Percentiles rank a stretch among this genome's conserved stretches.
Evolutionary conservation across 441 rosid species (phyloP).

Genomic region (Erodium moschatum): DNA sequence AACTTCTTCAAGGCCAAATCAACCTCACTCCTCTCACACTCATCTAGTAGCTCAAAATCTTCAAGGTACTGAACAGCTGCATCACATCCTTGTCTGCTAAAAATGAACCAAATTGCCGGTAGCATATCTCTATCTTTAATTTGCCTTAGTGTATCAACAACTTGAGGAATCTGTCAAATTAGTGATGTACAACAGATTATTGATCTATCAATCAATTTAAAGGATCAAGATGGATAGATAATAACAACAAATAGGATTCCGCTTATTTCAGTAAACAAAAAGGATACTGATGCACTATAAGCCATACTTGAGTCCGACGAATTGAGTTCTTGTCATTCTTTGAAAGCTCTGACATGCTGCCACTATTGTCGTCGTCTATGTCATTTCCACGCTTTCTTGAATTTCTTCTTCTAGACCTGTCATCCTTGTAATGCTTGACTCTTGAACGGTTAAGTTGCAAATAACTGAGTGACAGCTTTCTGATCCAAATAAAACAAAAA

Average conservation of each 20-base stretch:
- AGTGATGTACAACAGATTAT: slow-evolving; percentile 15
- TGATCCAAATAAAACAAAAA: slow-evolving; percentile 31
- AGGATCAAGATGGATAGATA: background rate
- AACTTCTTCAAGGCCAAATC: slow-evolving; percentile 80
- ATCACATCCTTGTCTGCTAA: slow-evolving; percentile 89
- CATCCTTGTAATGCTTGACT: slow-evolving; percentile 46
- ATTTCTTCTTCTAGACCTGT: slow-evolving; percentile 54
- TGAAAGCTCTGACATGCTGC: slow-evolving; percentile 48
- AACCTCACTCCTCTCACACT: slow-evolving; percentile 70
- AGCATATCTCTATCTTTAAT: slow-evolving; percentile 69
- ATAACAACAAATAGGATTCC: too few relatives aligned
- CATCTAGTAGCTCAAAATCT: slow-evolving; percentile 62
- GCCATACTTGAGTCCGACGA: slow-evolving; percentile 66
- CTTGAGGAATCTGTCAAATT: slow-evolving; percentile 68
- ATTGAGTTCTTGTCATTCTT: slow-evolving; percentile 69
- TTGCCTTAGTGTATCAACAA: slow-evolving; percentile 68
- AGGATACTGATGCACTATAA: slow-evolving; percentile 13
- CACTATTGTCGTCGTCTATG: slow-evolving; percentile 25
- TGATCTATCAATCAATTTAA: background rate
- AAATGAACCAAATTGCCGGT: slow-evolving; percentile 95
- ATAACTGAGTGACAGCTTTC: slow-evolving; percentile 78
- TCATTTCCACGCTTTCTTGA: slow-evolving; percentile 47
- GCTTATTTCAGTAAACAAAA: too few relatives aligned
- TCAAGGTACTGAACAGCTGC: slow-evolving; percentile 85
- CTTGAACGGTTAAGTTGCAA: slow-evolving; percentile 58